Evolutionary conservation across 345 rosid species (phyloP), one percentile per base, ranked within the genome.

Genomic region (Excoecaria agallocha): DNA sequence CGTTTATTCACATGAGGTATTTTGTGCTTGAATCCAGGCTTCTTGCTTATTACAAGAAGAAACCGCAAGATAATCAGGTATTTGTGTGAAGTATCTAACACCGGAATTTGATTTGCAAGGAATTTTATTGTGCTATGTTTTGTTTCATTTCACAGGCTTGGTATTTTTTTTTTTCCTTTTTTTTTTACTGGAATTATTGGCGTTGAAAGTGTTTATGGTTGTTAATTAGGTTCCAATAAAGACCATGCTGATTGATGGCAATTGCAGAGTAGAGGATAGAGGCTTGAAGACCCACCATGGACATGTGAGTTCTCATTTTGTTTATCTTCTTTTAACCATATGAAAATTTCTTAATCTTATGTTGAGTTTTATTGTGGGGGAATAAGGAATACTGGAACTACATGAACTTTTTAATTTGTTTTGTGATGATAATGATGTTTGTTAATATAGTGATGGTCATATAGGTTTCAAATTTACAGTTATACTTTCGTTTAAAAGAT

Each of bases 231-330:
- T 96, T 35, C 99, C 99, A n/a, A 89, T 96, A 83, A 96, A 96
- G 89, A 93, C 98, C 19, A 66, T 96, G 84, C 78, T 96, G 46
- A 87, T 96, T 68, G 99, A 93, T 78, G 99, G 99, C 17, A 96
- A 90, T 77, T 96, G 97, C 85, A 86, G 99, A 78, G 99, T 93
- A 76, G 99, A 96, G 82, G 99, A 96, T 86, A 96, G 98, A 43
- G 99, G 99, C 67, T 84, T 96, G 94, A 93, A 96, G 96, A 90
- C 93, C 37, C 99, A 96, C 35, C 98, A 93, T 76, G 96, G 98
- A 68, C 94, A 87, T 82, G 99, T 96, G 76, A 88, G 98, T 86
- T 35, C 46, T 74, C 60, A 8, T 8, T 13, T 58, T 66, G 9
- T 74, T 19, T 25, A 2, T 45, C 70, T 78, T 4, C 37, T 3